A percentile compares a stretch with the other conserved stretches of the same genome.
Conservation (phyloP, 768 basidiomycete species). For the Leccinellum albellum region DNA sequence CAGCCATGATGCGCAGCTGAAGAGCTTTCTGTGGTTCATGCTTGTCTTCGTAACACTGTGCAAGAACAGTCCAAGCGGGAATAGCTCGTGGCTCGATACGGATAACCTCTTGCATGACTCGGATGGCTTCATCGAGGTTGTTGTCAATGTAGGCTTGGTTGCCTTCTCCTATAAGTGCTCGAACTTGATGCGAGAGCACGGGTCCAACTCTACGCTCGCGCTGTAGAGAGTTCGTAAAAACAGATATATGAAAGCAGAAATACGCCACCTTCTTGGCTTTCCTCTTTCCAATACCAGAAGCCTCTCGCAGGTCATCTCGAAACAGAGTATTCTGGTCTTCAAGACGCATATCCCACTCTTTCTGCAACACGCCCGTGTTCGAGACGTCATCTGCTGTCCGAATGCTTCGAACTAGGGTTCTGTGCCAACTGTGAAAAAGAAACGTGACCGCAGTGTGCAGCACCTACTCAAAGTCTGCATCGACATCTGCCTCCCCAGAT, state of each 20-base stretch:
- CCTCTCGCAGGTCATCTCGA: conserved; percentile 67
- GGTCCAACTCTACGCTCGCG: conserved; percentile 13
- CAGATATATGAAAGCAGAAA: background rate
- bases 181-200: conserved; percentile 16
- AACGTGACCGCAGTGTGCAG: too few relatives aligned
- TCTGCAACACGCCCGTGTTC: conserved; percentile 40
- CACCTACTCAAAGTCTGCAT: conserved; percentile 23
- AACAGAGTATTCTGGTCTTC: conserved; percentile 68
- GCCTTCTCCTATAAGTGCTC: conserved; percentile 63
- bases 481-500: conserved; percentile 10
- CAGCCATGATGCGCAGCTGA: conserved; percentile 69
- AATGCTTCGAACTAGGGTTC: conserved; percentile 68
- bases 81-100: conserved; percentile 85
- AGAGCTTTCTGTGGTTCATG: conserved; percentile 15
- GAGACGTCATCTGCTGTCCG: conserved; percentile 41
- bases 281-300: conserved; percentile 64
- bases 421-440: conserved; percentile 21
- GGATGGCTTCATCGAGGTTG: conserved; percentile 63
- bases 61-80: conserved; percentile 84
- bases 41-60: conserved; percentile 16
- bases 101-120: conserved; percentile 87
- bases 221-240: background rate
- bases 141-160: conserved; percentile 82
- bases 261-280: conserved; percentile 42
- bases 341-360: conserved; percentile 72